Conservation (phyloP, 495 filamentous ascomycete genomes). For the Penicillium silybi region DNA sequence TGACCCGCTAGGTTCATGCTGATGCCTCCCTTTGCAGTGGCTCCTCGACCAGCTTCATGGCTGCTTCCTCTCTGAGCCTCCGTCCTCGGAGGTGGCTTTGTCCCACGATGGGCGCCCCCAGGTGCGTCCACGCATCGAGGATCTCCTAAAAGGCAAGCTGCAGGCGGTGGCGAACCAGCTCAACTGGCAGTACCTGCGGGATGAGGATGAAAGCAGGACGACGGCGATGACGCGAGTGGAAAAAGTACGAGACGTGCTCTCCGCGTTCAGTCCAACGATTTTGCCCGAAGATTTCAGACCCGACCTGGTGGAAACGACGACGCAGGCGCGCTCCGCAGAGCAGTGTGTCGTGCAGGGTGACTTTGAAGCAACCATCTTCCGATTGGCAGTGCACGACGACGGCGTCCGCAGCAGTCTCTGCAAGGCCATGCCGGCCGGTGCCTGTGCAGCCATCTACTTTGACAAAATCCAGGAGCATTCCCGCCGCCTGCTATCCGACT, state of each 20-base stretch:
- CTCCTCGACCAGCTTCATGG: slow-evolving; percentile 43
- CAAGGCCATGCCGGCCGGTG: slow-evolving; percentile 43
- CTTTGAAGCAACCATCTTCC: slow-evolving; percentile 49
- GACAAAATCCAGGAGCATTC: slow-evolving; percentile 40
- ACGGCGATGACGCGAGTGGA: slow-evolving; percentile 36
- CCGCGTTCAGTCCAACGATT: slow-evolving; percentile 40
- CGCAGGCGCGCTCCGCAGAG: slow-evolving; percentile 30
- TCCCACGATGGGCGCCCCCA: slow-evolving; percentile 33
- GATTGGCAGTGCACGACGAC: slow-evolving; percentile 46
- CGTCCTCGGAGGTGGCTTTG: slow-evolving; percentile 25
- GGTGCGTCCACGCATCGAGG: slow-evolving; percentile 31
- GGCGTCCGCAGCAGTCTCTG: slow-evolving; percentile 43
- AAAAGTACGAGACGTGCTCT: slow-evolving; percentile 46
- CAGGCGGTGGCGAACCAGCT: slow-evolving; percentile 35
- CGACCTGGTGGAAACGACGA: slow-evolving; percentile 32
- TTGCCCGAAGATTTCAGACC: slow-evolving; percentile 46
- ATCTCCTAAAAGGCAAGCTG: slow-evolving; percentile 36
- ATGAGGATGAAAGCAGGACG: slow-evolving; percentile 17
- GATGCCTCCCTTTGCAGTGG: slow-evolving; percentile 29
- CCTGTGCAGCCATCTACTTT: slow-evolving; percentile 47
- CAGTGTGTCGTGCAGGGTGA: slow-evolving; percentile 47
- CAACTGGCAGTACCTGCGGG: slow-evolving; percentile 35
- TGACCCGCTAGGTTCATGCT: neutral
- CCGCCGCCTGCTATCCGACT: slow-evolving; percentile 34
- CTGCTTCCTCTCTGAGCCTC: slow-evolving; percentile 26